phyloP scores from a whole-genome alignment of 2,329 filamentous ascomycete genomes.

The Exophiala bonariae region DNA sequence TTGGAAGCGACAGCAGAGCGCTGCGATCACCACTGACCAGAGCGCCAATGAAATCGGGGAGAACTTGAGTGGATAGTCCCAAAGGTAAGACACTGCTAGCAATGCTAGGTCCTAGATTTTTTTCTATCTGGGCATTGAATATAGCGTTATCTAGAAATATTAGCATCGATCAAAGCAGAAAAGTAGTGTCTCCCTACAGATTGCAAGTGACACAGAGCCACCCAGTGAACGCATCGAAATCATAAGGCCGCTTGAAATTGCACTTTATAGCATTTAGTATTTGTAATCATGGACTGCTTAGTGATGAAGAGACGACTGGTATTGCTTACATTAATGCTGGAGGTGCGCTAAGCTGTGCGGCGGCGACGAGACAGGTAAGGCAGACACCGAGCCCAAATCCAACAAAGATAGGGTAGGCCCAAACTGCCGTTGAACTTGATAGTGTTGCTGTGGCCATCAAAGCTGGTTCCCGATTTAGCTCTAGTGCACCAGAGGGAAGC shows the following conservation, averaged over 20 bases:
- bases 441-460: constrained; percentile 13
- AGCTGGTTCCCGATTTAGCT: no score
- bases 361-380: constrained; percentile 12
- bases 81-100: constrained; percentile 12
- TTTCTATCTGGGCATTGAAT: constrained; percentile 12
- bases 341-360: constrained; percentile 16
- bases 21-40: constrained; percentile 2
- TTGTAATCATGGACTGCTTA: neutral
- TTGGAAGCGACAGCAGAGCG: constrained; percentile 1
- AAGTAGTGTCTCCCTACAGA: constrained; percentile 9
- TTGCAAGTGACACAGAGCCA: constrained; percentile 12
- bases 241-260: constrained; percentile 14
- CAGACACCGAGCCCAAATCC: constrained; percentile 12
- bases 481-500: no score
- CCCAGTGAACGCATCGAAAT: constrained; percentile 10
- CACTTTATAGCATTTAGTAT: neutral
- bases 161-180: neutral
- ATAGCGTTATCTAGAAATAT: constrained; percentile 11
- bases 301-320: neutral
- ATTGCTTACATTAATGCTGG: constrained; percentile 10
- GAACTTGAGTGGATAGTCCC: neutral
- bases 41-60: constrained; percentile 10
- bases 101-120: constrained; percentile 5
- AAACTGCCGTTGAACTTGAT: constrained; percentile 9
- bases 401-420: constrained; percentile 15